These are phyloP conservation scores for Pseudocercospora fijiensis DNA, from an alignment of 2,329 filamentous ascomycete species.

Conservation along the genomic window DNA sequence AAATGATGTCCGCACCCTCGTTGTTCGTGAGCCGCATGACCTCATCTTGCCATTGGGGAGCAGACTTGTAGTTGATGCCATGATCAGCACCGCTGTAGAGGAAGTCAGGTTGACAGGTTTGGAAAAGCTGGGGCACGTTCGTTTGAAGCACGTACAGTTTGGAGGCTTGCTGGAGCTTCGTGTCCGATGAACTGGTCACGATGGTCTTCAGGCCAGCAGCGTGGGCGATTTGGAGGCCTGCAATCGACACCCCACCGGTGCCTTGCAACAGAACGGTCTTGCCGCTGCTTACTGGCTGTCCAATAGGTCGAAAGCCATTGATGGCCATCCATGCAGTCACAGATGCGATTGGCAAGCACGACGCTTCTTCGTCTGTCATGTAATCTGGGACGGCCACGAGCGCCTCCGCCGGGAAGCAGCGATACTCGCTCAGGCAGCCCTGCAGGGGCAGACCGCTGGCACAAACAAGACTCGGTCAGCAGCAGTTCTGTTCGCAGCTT, in stretches of 20 bases:
- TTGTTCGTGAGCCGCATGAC: conserved; percentile 54
- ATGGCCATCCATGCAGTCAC: conserved; percentile 64
- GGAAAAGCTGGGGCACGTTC: conserved; percentile 37
- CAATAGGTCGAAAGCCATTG: conserved; percentile 59
- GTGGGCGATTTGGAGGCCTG: conserved; percentile 44
- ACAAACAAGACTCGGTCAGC: background rate
- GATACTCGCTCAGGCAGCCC: conserved; percentile 60
- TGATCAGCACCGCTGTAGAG: conserved; percentile 52
- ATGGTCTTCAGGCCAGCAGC: conserved; percentile 52
- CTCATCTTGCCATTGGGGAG: conserved; percentile 59
- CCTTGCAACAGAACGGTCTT: conserved; percentile 44
- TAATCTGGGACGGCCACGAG: conserved; percentile 59
- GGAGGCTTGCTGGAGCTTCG: conserved; percentile 53
- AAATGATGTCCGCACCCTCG: conserved; percentile 50
- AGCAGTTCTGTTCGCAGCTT: background rate
- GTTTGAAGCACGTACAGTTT: conserved; percentile 57
- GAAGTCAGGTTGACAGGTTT: background rate
- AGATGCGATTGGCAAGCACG: conserved; percentile 60
- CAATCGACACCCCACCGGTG: conserved; percentile 47
- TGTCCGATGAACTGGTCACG: conserved; percentile 58
- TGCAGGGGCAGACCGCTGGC: conserved; percentile 55
- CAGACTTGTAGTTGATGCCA: conserved; percentile 61
- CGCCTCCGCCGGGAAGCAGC: conserved; percentile 58
- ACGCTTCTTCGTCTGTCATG: conserved; percentile 59
- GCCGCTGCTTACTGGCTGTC: conserved; percentile 47